phyloP scores from a whole-genome alignment of 306 rosid genomes.

The Vigna nakashimae region DNA sequence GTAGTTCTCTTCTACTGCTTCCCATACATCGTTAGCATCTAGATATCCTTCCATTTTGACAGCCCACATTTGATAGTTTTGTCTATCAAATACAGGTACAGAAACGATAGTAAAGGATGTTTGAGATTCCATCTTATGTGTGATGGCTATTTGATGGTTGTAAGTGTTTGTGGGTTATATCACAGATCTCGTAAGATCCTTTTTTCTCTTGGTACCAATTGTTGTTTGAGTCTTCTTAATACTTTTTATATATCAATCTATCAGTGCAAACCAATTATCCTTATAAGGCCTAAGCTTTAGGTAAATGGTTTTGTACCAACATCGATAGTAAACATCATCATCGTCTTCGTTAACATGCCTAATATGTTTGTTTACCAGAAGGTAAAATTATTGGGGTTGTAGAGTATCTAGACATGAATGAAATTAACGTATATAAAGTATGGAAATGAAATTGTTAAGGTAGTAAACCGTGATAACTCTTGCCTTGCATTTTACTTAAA shows the following conservation, averaged over 20 bases:
- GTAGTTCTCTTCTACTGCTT: too few relatives aligned
- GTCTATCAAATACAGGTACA: too few relatives aligned
- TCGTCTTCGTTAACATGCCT: neutral
- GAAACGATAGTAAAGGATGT: too few relatives aligned
- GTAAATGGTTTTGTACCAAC: neutral
- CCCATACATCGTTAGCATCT: too few relatives aligned
- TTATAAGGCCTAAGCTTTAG: neutral
- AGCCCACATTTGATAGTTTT: too few relatives aligned
- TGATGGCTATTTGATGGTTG: too few relatives aligned
- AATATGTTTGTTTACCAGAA: neutral
- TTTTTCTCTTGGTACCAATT: too few relatives aligned
- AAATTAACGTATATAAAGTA: neutral
- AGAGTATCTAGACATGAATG: neutral
- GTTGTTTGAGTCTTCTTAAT: neutral
- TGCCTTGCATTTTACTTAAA: neutral
- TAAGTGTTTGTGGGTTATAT: too few relatives aligned
- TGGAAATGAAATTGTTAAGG: neutral
- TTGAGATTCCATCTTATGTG: too few relatives aligned
- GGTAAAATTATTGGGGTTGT: neutral
- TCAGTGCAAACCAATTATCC: neutral
- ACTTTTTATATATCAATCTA: neutral
- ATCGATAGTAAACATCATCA: neutral
- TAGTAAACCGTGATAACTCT: neutral
- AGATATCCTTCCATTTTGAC: too few relatives aligned
- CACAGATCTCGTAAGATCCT: too few relatives aligned